phyloP scores from a whole-genome alignment of 2,329 filamentous ascomycete species.

The Calonectria henricotiae region DNA sequence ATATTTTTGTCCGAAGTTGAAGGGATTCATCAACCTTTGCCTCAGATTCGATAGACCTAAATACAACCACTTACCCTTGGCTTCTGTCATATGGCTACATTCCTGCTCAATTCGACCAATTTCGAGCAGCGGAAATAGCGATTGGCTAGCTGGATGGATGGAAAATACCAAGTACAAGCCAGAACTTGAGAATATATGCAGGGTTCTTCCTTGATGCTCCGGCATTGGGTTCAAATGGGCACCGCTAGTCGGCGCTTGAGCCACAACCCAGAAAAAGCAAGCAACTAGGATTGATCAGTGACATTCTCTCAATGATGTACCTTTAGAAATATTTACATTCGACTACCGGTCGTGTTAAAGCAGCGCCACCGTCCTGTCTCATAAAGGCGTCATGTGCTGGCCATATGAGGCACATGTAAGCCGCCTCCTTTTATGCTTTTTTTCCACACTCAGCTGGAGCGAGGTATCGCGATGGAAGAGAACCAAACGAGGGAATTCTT shows the following conservation, averaged over 20 bases:
- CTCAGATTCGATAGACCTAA: no score
- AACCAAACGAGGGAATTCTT: no score
- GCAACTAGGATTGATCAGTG: background rate
- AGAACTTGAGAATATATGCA: background rate
- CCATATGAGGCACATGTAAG: background rate
- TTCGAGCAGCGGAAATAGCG: background rate
- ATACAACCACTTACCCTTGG: no score
- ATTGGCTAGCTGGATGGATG: background rate
- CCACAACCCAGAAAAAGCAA: background rate
- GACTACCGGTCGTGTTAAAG: background rate
- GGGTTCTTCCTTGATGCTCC: background rate
- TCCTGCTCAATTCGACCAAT: background rate
- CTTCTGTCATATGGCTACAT: background rate
- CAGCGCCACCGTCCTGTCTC: background rate
- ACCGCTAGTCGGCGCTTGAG: background rate
- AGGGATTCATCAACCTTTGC: no score
- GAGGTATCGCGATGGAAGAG: background rate
- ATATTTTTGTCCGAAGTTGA: no score
- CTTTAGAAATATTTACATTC: background rate
- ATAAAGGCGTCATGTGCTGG: background rate
- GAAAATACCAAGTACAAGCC: background rate
- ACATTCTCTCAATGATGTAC: background rate
- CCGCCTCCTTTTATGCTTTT: constrained; percentile 4
- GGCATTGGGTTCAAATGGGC: background rate
- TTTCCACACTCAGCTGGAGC: no score